Base-by-base conservation (phyloP, 2,329 filamentous ascomycete genomes). In the Amesomyces nigricolor region DNA sequence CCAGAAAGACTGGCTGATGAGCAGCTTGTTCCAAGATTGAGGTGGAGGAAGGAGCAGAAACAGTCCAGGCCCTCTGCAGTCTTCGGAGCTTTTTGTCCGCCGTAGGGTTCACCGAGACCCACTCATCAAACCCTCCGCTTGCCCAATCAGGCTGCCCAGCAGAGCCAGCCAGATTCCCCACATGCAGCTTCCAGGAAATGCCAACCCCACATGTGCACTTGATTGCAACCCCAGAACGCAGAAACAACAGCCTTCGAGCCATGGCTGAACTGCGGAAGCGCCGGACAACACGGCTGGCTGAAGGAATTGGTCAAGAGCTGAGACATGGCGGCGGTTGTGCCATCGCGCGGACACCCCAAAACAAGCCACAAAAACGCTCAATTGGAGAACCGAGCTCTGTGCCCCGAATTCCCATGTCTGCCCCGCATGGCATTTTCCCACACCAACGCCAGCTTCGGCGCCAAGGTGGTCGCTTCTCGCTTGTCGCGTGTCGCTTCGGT, bases 1-100 rank as follows among this genome's bases (percentile, higher is more conserved):
- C 17, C 17, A 26, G 22, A 26, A 26, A 26, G 22, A 26, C 22
- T 26, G 22, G 22, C 22, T 26, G 22, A 26, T 26, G 22, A 26
- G 22, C 22, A 26, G 22, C 22, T 26, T 26, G 22, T 26, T 26
- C 22, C 22, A 26, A 35, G 32, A 35, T 35, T 11, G 32, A 35
- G 32, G 11, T 35, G 32, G 32, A 35, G 11, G 32, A 13, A 11
- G 9, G 32, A 35, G 9, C 32, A 9, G 11, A 35, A 35, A 35
- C 8, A 35, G 17, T 19, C 17, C 17, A 19, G 17, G 8, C 9
- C 11, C 7, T 13, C 32, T 10, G 32, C 32, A 35, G 39, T 19
- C 7, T 42, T 11, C 48, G 48, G 48, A 51, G 48, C 39, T 44
- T 44, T 51, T 51, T 10, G 26, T 26, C 48, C 48, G 48, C 30